These are phyloP conservation scores for Pseudocercospora fuligena DNA, from an alignment of 2,329 filamentous ascomycete species.

Conservation along the genomic window DNA sequence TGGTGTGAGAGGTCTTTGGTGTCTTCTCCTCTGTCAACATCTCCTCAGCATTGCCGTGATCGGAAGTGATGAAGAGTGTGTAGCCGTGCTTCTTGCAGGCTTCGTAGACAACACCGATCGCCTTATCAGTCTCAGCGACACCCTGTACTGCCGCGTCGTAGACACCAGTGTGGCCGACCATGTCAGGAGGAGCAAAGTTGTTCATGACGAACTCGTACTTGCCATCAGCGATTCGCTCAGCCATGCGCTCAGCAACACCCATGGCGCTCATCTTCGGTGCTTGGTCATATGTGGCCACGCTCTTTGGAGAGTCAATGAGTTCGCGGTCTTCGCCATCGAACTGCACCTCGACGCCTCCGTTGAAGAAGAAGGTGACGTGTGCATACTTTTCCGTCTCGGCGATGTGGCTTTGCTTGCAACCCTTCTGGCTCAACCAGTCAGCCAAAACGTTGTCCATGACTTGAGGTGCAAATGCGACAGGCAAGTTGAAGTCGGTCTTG, in stretches of 20 bases:
- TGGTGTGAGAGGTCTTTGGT: constrained; percentile 97
- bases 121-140: constrained; percentile 85
- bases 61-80: constrained; percentile 90
- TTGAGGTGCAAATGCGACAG: constrained; percentile 90
- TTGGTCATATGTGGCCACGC: constrained; percentile 89
- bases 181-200: constrained; percentile 99
- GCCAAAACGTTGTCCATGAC: constrained; percentile 98
- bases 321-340: constrained; percentile 92
- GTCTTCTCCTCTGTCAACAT: constrained; percentile 97
- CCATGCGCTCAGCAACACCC: constrained; percentile 85
- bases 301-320: constrained; percentile 88
- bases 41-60: constrained; percentile 97
- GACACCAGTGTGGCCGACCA: constrained; percentile 98
- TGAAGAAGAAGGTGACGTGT: constrained; percentile 99
- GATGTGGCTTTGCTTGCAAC: constrained; percentile 89
- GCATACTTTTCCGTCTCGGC: constrained; percentile 99
- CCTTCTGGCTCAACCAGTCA: constrained; percentile 91
- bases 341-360: constrained; percentile 95
- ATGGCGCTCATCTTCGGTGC: constrained; percentile 96
- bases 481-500: constrained; percentile 92
- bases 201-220: constrained; percentile 99
- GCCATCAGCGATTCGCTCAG: constrained; percentile 81
- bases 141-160: constrained; percentile 92
- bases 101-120: constrained; percentile 90
- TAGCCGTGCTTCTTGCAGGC: constrained; percentile 93